Percentiles rank a stretch among this genome's conserved stretches.
Conservation (phyloP, 2,329 filamentous ascomycete species). For the Exophiala viscosa region DNA sequence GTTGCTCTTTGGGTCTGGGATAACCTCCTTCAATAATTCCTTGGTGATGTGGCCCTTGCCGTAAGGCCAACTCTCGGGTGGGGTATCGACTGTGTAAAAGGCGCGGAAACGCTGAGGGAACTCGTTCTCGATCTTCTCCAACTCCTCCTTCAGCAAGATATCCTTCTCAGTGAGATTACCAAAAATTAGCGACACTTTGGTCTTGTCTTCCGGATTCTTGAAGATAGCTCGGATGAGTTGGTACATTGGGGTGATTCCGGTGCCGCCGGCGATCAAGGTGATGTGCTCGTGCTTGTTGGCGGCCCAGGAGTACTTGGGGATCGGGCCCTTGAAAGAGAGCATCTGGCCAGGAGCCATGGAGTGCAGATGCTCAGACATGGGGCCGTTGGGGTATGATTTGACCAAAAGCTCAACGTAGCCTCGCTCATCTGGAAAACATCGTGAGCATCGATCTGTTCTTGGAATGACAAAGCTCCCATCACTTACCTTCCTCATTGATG, state of each 20-base stretch:
- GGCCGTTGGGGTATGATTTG: conserved; percentile 85
- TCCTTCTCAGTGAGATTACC: conserved; percentile 88
- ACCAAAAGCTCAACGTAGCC: conserved; percentile 86
- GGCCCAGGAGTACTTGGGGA: conserved; percentile 88
- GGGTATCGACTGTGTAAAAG: conserved; percentile 90
- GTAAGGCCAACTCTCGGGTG: conserved; percentile 71
- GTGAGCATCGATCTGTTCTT: no score
- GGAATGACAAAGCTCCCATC: no score
- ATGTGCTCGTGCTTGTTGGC: conserved; percentile 88
- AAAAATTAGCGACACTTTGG: conserved; percentile 92
- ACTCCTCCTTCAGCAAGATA: conserved; percentile 83
- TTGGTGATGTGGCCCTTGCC: conserved; percentile 79
- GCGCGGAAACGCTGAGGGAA: conserved; percentile 93
- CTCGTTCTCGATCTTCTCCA: conserved; percentile 83
- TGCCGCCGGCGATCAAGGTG: conserved; percentile 75
- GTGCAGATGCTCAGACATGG: conserved; percentile 89
- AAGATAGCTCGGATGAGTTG: conserved; percentile 89
- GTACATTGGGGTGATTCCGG: conserved; percentile 97
- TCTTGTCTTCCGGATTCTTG: conserved; percentile 94
- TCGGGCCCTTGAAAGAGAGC: conserved; percentile 89
- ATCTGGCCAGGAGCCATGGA: conserved; percentile 74
- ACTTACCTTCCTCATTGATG: conserved; percentile 72
- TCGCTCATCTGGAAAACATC: conserved; percentile 54
- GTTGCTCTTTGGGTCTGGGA: conserved; percentile 84
- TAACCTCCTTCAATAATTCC: conserved; percentile 88